A percentile compares a stretch with the other conserved stretches of the same genome.
These are phyloP conservation scores for Phytophthora tentaculata DNA, from an alignment of 352 stramenopile species.

Conservation along the genomic window DNA sequence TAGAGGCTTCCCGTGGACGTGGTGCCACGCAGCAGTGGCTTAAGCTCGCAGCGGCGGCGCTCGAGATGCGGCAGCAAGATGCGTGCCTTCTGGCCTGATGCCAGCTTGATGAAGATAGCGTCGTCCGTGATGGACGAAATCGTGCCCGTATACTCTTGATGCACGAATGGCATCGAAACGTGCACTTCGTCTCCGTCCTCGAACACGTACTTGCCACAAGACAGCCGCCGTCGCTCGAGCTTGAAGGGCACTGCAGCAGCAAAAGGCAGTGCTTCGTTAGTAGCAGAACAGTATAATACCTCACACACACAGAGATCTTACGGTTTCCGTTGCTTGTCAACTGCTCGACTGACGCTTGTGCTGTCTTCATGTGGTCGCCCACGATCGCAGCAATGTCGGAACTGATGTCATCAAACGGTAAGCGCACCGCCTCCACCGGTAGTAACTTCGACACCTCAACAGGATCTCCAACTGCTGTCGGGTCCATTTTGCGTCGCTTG, in stretches of 20 bases:
- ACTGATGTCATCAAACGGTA: slow-evolving; percentile 64
- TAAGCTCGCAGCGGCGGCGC: slow-evolving; percentile 64
- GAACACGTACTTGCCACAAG: slow-evolving; percentile 77
- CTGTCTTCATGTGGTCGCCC: slow-evolving; percentile 38
- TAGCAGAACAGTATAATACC: too few relatives aligned
- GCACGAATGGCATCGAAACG: slow-evolving; percentile 62
- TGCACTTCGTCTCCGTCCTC: slow-evolving; percentile 85
- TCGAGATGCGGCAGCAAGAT: slow-evolving; percentile 66
- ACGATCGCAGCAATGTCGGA: slow-evolving; percentile 67
- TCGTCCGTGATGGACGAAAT: slow-evolving; percentile 79
- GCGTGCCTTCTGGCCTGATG: slow-evolving; percentile 67
- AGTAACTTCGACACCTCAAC: slow-evolving; percentile 40
- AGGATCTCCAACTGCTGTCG: slow-evolving; percentile 10
- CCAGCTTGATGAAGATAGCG: slow-evolving; percentile 74
- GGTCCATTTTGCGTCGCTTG: slow-evolving; percentile 63
- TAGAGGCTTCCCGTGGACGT: slow-evolving; percentile 54
- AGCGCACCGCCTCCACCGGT: slow-evolving; percentile 48
- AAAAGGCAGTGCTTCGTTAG: slow-evolving; percentile 15
- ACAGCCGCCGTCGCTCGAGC: slow-evolving; percentile 58
- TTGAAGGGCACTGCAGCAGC: slow-evolving; percentile 49
- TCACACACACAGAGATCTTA: slow-evolving; percentile 19
- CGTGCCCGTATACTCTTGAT: slow-evolving; percentile 78
- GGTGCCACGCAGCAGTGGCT: slow-evolving; percentile 63
- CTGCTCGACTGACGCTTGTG: slow-evolving; percentile 29
- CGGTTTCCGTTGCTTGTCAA: slow-evolving; percentile 38